Evolutionary conservation across 257 asterid genomes (phyloP), one percentile per base, ranked within the genome.

Genomic region (Verbascum thapsus): DNA sequence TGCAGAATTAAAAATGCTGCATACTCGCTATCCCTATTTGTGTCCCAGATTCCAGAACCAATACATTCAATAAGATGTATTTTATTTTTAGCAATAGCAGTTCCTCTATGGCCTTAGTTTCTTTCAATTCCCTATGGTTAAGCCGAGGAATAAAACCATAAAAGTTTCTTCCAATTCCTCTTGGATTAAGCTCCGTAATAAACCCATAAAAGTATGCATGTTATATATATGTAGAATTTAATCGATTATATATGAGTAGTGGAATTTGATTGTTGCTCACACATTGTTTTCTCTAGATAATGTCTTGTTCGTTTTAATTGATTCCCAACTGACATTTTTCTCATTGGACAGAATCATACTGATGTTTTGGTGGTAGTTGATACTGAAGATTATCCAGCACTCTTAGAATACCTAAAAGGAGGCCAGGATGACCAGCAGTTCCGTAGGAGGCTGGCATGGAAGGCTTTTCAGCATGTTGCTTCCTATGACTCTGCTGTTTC

Each of bases 401-500:
- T 94, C 55, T 62, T 94, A 74, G 84, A 87, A 41, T 75, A 76
- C 78, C 91, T 94, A 32, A 81, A 79, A 64, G 85, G 78, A 32
- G 82, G 80, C 20, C 71, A 61, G 67, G 87, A 76, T 11, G 91
- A 90, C 53, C 83, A 78, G 68, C 86, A 78, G 38, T 85, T 94
- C 58, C 80, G 91, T 39, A 87, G 76, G 78, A 74, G 48, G 77
- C 76, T 94, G 60, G 99, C 97, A 56, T 88, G 97, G 91, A 94
- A 94, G 76, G 97, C 97, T 66, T 94, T 94, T 80, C 88, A 84
- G 74, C 97, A 94, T 67, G 91, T 83, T 53, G 97, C 97, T 79
- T 87, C 95, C n/a, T 94, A 90, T 74, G 97, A 94, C 68, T 83
- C 99, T 62, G 99, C 99, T 70, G 97, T 94, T 73, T 89, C 99